Conservation (phyloP, 2,329 filamentous ascomycete species). For the Grosmannia serpens region DNA sequence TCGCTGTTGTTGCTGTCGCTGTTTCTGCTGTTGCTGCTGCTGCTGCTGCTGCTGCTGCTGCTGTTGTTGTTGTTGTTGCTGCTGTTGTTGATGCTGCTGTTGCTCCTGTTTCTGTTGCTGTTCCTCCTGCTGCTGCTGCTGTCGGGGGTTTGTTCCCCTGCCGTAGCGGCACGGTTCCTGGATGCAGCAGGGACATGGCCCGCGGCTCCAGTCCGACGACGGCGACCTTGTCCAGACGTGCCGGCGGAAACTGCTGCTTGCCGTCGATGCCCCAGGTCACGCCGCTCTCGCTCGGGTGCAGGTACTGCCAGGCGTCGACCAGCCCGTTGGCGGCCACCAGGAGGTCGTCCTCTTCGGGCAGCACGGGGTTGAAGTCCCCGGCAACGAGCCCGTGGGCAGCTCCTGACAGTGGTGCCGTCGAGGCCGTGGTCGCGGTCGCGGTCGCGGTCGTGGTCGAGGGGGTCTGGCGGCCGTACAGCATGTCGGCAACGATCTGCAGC, state of each 20-base stretch:
- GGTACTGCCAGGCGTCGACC: slow-evolving; percentile 22
- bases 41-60: not conserved
- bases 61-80: not conserved
- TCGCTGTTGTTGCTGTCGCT: not conserved
- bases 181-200: slow-evolving; percentile 10
- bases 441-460: not conserved
- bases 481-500: slow-evolving; percentile 15
- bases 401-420: slow-evolving; percentile 1
- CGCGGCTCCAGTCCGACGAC: slow-evolving; percentile 16
- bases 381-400: slow-evolving; percentile 22
- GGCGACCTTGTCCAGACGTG: slow-evolving; percentile 25
- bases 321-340: slow-evolving; percentile 21
- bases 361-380: slow-evolving; percentile 28
- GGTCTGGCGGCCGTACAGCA: slow-evolving; percentile 12
- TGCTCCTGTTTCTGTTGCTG: not conserved
- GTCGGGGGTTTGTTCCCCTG: not conserved
- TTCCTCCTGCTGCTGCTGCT: not conserved
- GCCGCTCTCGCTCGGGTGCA: slow-evolving; percentile 18
- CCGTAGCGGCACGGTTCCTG: slow-evolving; percentile 2
- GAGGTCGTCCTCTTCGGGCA: slow-evolving; percentile 19
- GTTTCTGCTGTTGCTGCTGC: not conserved
- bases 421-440: slow-evolving; percentile 14
- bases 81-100: not conserved
- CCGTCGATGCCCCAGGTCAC: slow-evolving; percentile 27
- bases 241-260: slow-evolving; percentile 18